A percentile compares a stretch with the other conserved stretches of the same genome.
Conservation (phyloP, 1,139 yeast species). For the Candida freyschussii region DNA sequence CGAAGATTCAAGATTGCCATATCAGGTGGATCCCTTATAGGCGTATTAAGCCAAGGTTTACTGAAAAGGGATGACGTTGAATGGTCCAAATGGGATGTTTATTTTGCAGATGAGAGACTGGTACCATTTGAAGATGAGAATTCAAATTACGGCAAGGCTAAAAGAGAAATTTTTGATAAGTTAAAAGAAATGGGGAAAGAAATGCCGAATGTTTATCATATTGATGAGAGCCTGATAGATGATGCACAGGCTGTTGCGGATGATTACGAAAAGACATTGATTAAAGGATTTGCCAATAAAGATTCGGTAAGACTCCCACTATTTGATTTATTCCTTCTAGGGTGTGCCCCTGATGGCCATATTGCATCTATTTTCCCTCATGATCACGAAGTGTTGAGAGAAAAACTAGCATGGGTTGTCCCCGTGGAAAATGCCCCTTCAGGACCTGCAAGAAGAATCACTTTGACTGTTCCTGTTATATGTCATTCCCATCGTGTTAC, state of each 20-base stretch:
- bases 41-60: conserved; percentile 81
- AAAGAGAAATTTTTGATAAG: conserved; percentile 69
- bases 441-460: conserved; percentile 84
- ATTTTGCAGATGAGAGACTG: conserved; percentile 93
- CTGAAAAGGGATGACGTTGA: conserved; percentile 67
- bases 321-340: conserved; percentile 84
- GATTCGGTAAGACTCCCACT: conserved; percentile 93
- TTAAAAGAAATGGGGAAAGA: conserved; percentile 15
- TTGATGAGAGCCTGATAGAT: conserved; percentile 67
- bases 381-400: conserved; percentile 77
- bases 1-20: conserved; percentile 84
- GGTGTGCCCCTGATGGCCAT: conserved; percentile 99
- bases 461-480: conserved; percentile 90
- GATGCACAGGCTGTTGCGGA: conserved; percentile 97
- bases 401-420: conserved; percentile 92
- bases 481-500: conserved; percentile 92
- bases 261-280: conserved; percentile 77
- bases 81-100: conserved; percentile 95
- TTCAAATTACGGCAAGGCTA: conserved; percentile 87
- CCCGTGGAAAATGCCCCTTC: conserved; percentile 91
- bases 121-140: conserved; percentile 83
- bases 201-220: conserved; percentile 73
- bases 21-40: conserved; percentile 87
- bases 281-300: conserved; percentile 90
- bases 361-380: conserved; percentile 94